Percentiles rank a stretch among this genome's conserved stretches.
Evolutionary conservation across 495 filamentous ascomycete species (phyloP).

Genomic region (Hypoxylon crocopeplum): DNA sequence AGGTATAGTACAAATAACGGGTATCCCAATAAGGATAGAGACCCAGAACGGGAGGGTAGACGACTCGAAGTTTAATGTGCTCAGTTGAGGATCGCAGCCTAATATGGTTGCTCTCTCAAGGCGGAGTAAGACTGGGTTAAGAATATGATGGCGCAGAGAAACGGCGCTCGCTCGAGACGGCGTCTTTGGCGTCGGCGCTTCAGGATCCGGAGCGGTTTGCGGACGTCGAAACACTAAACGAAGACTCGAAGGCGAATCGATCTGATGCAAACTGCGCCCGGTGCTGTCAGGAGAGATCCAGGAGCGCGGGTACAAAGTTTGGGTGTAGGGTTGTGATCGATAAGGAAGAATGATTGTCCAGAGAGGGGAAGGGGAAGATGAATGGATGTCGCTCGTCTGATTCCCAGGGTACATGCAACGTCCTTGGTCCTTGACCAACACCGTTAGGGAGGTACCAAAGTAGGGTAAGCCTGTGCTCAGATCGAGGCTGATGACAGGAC

Average conservation of each 20-base stretch:
- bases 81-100: not conserved
- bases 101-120: conserved; percentile 7
- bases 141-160: conserved; percentile 12
- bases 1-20: conserved; percentile 17
- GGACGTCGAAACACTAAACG: not conserved
- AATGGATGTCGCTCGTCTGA: conserved; percentile 20
- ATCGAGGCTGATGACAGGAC: conserved; percentile 31
- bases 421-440: conserved; percentile 29
- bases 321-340: conserved; percentile 6
- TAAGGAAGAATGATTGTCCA: conserved; percentile 25
- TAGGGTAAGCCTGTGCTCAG: conserved; percentile 21
- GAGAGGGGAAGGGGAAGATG: conserved; percentile 21
- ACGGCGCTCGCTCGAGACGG: conserved; percentile 14
- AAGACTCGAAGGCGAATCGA: conserved; percentile 6
- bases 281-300: conserved; percentile 5
- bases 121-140: conserved; percentile 25
- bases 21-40: conserved; percentile 5
- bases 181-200: conserved; percentile 8
- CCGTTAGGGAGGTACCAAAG: conserved; percentile 15
- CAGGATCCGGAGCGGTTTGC: conserved; percentile 13
- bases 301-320: conserved; percentile 3
- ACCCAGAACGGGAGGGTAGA: not conserved
- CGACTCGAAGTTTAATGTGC: conserved; percentile 11
- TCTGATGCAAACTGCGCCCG: conserved; percentile 8
- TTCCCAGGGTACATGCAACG: conserved; percentile 36